phyloP scores from a whole-genome alignment of 495 filamentous ascomycete species.

The Xylaria cubensis region DNA sequence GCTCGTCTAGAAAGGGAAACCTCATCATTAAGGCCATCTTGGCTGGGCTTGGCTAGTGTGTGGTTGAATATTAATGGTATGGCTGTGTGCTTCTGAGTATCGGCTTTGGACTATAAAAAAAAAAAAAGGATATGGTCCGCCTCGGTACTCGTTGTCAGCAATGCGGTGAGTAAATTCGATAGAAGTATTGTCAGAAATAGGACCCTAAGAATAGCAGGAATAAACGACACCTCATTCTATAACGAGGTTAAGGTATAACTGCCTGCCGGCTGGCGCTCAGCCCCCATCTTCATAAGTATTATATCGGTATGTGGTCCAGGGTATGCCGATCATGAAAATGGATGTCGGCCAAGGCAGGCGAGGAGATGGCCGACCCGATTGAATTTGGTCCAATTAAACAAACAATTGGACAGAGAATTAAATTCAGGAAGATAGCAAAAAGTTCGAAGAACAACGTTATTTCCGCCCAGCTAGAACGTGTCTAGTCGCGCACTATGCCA shows the following conservation, averaged over 20 bases:
- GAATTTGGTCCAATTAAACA: neutral
- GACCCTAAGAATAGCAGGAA: neutral
- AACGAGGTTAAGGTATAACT: conserved; percentile 9
- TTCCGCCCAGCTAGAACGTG: neutral
- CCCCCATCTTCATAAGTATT: neutral
- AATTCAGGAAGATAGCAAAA: neutral
- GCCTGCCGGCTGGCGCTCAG: conserved; percentile 13
- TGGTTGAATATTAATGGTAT: neutral
- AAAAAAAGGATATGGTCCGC: neutral
- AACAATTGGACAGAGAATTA: neutral
- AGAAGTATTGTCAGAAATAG: neutral
- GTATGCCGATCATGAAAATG: conserved; percentile 10
- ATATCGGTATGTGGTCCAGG: neutral
- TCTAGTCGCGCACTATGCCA: conserved; percentile 11
- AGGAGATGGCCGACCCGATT: conserved; percentile 1
- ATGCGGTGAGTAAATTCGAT: conserved; percentile 5
- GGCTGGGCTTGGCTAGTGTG: conserved; percentile 10
- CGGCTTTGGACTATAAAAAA: neutral
- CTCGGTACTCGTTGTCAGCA: neutral
- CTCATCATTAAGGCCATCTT: conserved; percentile 6
- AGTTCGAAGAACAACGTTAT: conserved; percentile 1
- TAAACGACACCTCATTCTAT: conserved; percentile 1
- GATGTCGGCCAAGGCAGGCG: conserved; percentile 5
- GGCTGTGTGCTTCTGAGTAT: neutral
- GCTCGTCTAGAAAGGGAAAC: conserved; percentile 6